Base-by-base conservation (phyloP, 495 filamentous ascomycete species). In the Xeromyces bisporus region DNA sequence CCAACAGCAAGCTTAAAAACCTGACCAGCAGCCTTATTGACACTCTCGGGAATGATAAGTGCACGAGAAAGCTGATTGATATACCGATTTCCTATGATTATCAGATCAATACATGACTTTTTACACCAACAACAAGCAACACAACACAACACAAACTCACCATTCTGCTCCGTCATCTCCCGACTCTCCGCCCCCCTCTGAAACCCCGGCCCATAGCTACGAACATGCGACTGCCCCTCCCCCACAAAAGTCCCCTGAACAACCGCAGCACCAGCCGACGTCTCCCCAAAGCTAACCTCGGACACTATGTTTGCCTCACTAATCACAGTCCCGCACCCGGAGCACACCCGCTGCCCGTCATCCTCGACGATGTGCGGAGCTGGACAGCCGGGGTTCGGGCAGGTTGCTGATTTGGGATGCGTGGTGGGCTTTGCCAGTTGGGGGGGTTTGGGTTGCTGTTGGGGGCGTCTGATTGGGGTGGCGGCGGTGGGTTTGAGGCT, bases 271-370 rank as follows among this genome's bases (percentile, higher is more conserved):
- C 89, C 89, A 15, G 68, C 69, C 0, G 75, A 64, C 23, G 66
- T 74, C 54, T 94, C 84, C 29, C 84, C 84, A 43, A 94, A 97
- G 3, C 72, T 73, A 31, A 96, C 68, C 45, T 97, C 89, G 13
- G 82, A 69, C 32, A 94, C 84, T 33, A 96, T 92, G 40, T 91
- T 80, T 37, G 72, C 70, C 41, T 86, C 75, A 36, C 77, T 71
- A 38, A 85, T 66, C 34, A 87, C 71, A 15, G 70, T 72, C 64
- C 86, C 86, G 58, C 89, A 97, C 23, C 66, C 75, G 18, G 67
- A 64, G 60, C 89, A 97, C 28, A 80, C 73, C n/a, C n/a, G 52
- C 34, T 63, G 50, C 8, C 64, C 69, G 32, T 69, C 67, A 37
- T 75, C 66, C 25, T 60, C 58, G 28, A 66, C 49, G 29, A 63